Percentiles rank a stretch among this genome's conserved stretches.
These are phyloP conservation scores for Podospora australis DNA, from an alignment of 495 filamentous ascomycete species.

Conservation along the genomic window DNA sequence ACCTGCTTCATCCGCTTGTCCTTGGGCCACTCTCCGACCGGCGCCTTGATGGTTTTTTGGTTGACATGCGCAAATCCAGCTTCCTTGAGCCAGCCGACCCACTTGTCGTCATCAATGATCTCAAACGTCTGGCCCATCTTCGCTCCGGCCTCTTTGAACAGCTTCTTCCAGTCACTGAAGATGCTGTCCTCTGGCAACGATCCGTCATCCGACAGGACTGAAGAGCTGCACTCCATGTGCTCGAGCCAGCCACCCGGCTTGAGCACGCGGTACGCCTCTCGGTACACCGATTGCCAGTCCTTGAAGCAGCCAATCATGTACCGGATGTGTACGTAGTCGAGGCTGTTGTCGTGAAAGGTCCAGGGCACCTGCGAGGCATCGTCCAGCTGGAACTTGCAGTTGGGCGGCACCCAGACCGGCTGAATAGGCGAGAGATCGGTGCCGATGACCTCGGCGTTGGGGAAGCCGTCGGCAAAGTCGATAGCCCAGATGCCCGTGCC, in stretches of 20 bases:
- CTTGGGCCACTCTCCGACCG: constrained; percentile 45
- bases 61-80: constrained; percentile 40
- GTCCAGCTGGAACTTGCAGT: constrained; percentile 50
- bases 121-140: constrained; percentile 13
- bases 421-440: constrained; percentile 59
- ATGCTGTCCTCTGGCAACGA: constrained; percentile 21
- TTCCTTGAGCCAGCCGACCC: constrained; percentile 46
- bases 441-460: constrained; percentile 48
- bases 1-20: constrained; percentile 45
- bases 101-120: constrained; percentile 34
- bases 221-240: constrained; percentile 20
- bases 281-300: constrained; percentile 49
- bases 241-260: constrained; percentile 39
- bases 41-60: constrained; percentile 20
- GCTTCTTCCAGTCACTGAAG: constrained; percentile 29
- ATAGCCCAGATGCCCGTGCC: constrained; percentile 45
- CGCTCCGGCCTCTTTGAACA: constrained; percentile 21
- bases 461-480: constrained; percentile 45
- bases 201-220: constrained; percentile 22
- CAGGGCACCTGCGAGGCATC: constrained; percentile 50
- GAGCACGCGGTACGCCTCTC: constrained; percentile 27
- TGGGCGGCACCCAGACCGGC: constrained; percentile 43
- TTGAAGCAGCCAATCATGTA: constrained; percentile 47
- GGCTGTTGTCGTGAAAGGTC: constrained; percentile 42
- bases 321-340: constrained; percentile 63